These are phyloP conservation scores for Russula dissimulans DNA, from an alignment of 768 basidiomycete species.

Conservation along the genomic window DNA sequence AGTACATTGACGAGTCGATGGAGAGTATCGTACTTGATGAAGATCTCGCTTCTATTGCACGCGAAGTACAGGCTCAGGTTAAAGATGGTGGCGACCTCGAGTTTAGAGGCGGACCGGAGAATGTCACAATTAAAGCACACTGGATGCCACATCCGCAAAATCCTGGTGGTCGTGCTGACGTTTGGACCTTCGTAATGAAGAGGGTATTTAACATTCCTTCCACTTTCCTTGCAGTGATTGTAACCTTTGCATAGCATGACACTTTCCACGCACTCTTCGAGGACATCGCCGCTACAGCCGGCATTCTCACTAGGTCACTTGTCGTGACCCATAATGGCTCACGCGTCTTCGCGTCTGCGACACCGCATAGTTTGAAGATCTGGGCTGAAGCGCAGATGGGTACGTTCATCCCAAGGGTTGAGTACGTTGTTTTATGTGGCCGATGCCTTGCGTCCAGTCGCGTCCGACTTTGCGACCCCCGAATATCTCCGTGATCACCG, in stretches of 20 bases:
- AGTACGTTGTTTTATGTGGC: background rate
- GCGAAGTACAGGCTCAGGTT: constrained; percentile 28
- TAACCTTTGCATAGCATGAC: constrained; percentile 39
- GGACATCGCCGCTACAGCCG: constrained; percentile 51
- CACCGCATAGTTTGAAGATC: constrained; percentile 54
- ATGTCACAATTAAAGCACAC: constrained; percentile 44
- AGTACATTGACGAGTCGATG: constrained; percentile 34
- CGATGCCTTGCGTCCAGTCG: constrained; percentile 36
- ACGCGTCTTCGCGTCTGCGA: constrained; percentile 60
- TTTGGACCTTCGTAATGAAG: constrained; percentile 48
- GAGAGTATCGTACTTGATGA: constrained; percentile 48
- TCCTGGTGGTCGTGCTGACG: constrained; percentile 29
- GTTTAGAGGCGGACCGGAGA: constrained; percentile 26
- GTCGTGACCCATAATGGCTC: constrained; percentile 53
- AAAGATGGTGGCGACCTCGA: constrained; percentile 19
- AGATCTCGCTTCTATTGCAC: constrained; percentile 52
- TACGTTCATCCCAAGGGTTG: constrained; percentile 25
- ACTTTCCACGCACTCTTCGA: constrained; percentile 58
- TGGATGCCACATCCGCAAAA: constrained; percentile 62
- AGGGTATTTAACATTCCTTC: constrained; percentile 35
- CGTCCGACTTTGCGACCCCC: constrained; percentile 52
- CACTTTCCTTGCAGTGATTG: background rate
- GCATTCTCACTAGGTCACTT: constrained; percentile 41
- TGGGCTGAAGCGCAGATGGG: constrained; percentile 64
- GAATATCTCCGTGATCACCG: constrained; percentile 48